phyloP scores from a whole-genome alignment of 306 rosid genomes.

The Betula pendula region DNA sequence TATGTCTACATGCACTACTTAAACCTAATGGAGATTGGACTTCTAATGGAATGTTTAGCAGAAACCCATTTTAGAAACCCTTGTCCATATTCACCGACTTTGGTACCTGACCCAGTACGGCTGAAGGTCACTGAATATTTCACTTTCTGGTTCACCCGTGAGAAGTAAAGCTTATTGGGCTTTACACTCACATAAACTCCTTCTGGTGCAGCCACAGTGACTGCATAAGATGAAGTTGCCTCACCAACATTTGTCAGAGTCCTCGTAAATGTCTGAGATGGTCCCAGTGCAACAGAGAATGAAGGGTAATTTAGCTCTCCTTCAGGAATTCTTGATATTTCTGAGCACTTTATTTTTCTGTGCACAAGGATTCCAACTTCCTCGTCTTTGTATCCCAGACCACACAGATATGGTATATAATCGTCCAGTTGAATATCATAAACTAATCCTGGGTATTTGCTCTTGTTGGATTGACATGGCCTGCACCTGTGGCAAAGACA shows the following conservation, averaged over 20 bases:
- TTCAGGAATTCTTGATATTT: slow-evolving; percentile 56
- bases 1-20: slow-evolving; percentile 25
- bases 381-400: slow-evolving; percentile 51
- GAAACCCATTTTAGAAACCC: slow-evolving; percentile 62
- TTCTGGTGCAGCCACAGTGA: slow-evolving; percentile 43
- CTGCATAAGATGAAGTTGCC: slow-evolving; percentile 45
- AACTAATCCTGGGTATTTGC: slow-evolving; percentile 70
- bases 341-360: slow-evolving; percentile 44
- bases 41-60: slow-evolving; percentile 43
- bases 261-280: slow-evolving; percentile 62
- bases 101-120: slow-evolving; percentile 22
- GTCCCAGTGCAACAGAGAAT: slow-evolving; percentile 53
- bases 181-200: slow-evolving; percentile 54
- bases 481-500: slow-evolving; percentile 66
- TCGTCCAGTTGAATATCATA: slow-evolving; percentile 67
- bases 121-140: slow-evolving; percentile 53
- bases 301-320: slow-evolving; percentile 80
- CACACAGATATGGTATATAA: slow-evolving; percentile 72
- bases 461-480: slow-evolving; percentile 73
- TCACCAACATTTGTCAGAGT: slow-evolving; percentile 76
- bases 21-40: slow-evolving; percentile 48
- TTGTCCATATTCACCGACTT: slow-evolving; percentile 41
- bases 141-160: slow-evolving; percentile 55
- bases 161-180: slow-evolving; percentile 51
- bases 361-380: slow-evolving; percentile 53